Conservation (phyloP, 2,329 filamentous ascomycete species). For the Emergomyces orientalis region DNA sequence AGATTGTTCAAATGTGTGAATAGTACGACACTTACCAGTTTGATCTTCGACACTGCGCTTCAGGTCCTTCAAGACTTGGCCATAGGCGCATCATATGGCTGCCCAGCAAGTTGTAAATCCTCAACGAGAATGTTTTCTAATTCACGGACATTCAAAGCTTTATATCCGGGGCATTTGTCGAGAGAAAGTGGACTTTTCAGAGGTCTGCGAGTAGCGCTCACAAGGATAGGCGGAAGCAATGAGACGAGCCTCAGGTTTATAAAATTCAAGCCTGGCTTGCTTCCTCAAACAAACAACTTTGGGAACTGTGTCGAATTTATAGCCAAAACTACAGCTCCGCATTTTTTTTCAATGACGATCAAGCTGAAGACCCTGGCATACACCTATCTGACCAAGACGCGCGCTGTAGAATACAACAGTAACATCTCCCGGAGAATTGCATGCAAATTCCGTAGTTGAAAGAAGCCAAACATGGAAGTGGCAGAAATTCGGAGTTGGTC, state of each 20-base stretch:
- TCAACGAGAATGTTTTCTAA: constrained; percentile 47
- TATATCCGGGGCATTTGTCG: constrained; percentile 16
- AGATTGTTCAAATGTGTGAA: not conserved
- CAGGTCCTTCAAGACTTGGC: constrained; percentile 44
- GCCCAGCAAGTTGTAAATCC: constrained; percentile 57
- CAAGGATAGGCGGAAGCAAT: not conserved
- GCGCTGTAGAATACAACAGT: not conserved
- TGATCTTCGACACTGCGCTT: constrained; percentile 49
- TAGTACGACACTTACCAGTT: constrained; percentile 34
- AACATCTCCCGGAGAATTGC: not conserved
- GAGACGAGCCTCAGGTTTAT: not conserved
- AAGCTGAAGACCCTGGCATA: not conserved
- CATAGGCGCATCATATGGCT: constrained; percentile 50
- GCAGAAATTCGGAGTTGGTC: too few relatives aligned
- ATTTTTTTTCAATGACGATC: not conserved
- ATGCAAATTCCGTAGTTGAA: not conserved
- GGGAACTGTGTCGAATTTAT: not conserved
- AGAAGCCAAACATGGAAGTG: too few relatives aligned
- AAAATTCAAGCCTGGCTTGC: not conserved
- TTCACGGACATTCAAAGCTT: constrained; percentile 12
- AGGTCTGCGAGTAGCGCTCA: constrained; percentile 3
- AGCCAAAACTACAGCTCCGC: not conserved
- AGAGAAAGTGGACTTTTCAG: not conserved
- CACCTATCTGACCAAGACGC: not conserved
- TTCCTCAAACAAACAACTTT: not conserved